These are phyloP conservation scores for Sherardia arvensis DNA, from an alignment of 257 asterid genomes.

Conservation along the genomic window DNA sequence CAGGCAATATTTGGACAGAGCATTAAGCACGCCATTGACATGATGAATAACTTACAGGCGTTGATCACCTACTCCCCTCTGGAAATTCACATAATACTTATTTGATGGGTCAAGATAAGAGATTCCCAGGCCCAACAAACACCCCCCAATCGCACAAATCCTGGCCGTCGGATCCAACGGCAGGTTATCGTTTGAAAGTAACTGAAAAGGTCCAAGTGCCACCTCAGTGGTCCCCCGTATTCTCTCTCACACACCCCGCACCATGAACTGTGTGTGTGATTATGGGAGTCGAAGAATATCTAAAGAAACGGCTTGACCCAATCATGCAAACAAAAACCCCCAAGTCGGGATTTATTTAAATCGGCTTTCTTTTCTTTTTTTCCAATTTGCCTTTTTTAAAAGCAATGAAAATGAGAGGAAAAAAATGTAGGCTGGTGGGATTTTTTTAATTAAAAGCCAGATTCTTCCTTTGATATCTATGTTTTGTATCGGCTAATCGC, in stretches of 20 bases:
- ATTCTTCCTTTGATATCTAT: conserved; percentile 28
- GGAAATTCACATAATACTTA: background rate
- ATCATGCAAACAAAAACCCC: conserved; percentile 20
- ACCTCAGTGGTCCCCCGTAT: conserved; percentile 29
- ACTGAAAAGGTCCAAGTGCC: conserved; percentile 18
- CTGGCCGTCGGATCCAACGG: background rate
- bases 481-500: conserved; percentile 26
- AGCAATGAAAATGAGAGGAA: background rate
- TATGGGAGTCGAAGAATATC: conserved; percentile 13
- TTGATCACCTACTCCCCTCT: conserved; percentile 11
- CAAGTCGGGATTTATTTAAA: background rate
- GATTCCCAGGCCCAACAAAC: conserved; percentile 13
- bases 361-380: background rate
- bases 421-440: background rate
- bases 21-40: conserved; percentile 16
- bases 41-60: conserved; percentile 3
- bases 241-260: conserved; percentile 17
- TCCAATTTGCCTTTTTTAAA: background rate
- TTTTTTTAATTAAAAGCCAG: conserved; percentile 1
- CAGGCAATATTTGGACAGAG: background rate
- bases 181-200: background rate
- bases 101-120: conserved; percentile 2
- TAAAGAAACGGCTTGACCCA: conserved; percentile 19
- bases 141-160: background rate
- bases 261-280: conserved; percentile 7